Percentiles rank a stretch among this genome's conserved stretches.
Evolutionary conservation across 176 grass and related monocot species (phyloP).

Genomic region (Carex cristatella): DNA sequence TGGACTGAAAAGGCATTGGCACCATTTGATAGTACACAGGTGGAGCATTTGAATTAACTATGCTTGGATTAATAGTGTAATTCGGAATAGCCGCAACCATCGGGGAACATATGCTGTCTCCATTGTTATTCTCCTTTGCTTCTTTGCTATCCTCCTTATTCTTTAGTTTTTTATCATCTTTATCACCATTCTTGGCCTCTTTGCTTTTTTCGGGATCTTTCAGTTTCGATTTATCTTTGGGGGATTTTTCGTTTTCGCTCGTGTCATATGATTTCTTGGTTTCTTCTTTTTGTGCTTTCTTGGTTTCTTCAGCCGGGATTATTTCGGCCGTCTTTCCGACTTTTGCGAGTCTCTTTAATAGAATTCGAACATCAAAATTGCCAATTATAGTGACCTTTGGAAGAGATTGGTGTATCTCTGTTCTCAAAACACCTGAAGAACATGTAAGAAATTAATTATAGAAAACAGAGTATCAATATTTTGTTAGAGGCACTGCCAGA

Average conservation of each 20-base stretch:
- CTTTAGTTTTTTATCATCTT: constrained; percentile 20
- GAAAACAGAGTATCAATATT: neutral
- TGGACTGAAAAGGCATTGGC: constrained; percentile 38
- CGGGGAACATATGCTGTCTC: neutral
- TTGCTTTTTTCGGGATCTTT: constrained; percentile 29
- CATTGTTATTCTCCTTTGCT: neutral
- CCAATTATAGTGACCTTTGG: constrained; percentile 69
- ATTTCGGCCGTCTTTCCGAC: constrained; percentile 66
- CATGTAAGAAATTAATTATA: neutral
- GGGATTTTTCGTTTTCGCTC: constrained; percentile 16
- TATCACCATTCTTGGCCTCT: constrained; percentile 14
- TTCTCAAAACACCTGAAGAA: constrained; percentile 61
- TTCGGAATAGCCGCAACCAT: neutral
- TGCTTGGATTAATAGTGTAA: constrained; percentile 11
- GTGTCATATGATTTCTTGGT: constrained; percentile 6
- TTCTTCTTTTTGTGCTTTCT: constrained; percentile 21
- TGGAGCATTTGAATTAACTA: constrained; percentile 16
- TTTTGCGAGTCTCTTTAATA: constrained; percentile 68
- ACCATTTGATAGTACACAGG: constrained; percentile 41
- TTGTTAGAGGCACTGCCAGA: neutral
- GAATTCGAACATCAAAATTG: constrained; percentile 50
- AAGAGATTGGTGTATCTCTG: constrained; percentile 73
- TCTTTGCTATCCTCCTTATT: neutral
- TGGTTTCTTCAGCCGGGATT: constrained; percentile 9
- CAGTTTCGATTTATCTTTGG: constrained; percentile 17